These are phyloP conservation scores for Talaromyces ruber DNA, from an alignment of 495 filamentous ascomycete genomes.

Conservation along the genomic window DNA sequence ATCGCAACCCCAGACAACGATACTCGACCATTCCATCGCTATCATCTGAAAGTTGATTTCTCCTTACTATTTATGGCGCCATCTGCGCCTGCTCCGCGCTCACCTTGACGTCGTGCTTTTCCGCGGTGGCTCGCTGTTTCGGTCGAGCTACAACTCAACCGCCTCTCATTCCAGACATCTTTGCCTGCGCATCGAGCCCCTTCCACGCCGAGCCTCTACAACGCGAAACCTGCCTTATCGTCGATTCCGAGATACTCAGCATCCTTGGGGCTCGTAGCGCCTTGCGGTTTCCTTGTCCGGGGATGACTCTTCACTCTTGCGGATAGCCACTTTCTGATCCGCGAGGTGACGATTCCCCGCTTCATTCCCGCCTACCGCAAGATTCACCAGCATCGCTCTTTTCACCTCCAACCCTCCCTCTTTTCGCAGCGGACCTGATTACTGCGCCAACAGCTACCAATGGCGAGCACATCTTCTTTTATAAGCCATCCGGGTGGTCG, in stretches of 20 bases:
- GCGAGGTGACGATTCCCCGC: conserved; percentile 39
- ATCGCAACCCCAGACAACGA: background rate
- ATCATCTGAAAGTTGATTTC: background rate
- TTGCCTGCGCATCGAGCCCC: conserved; percentile 18
- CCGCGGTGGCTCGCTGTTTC: background rate
- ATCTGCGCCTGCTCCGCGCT: background rate
- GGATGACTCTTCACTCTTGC: conserved; percentile 36
- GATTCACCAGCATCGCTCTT: conserved; percentile 15
- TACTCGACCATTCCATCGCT: background rate
- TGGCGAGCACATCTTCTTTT: conserved; percentile 41
- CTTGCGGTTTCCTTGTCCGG: conserved; percentile 20
- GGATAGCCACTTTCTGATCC: conserved; percentile 40
- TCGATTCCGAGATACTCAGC: conserved; percentile 14
- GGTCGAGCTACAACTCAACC: conserved; percentile 1
- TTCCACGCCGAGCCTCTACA: conserved; percentile 10
- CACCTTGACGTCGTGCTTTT: conserved; percentile 1
- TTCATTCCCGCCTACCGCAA: conserved; percentile 38
- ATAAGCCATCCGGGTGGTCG: conserved; percentile 28
- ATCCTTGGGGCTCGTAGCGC: background rate
- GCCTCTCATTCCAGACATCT: background rate
- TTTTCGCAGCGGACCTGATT: conserved; percentile 2
- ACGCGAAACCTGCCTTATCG: conserved; percentile 14
- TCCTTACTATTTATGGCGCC: background rate
- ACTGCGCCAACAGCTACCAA: conserved; percentile 7
- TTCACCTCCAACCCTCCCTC: conserved; percentile 9